Evolutionary conservation across 805 yeast species (phyloP), one percentile per base, ranked within the genome.

Genomic region (Saturnispora sanitii): DNA sequence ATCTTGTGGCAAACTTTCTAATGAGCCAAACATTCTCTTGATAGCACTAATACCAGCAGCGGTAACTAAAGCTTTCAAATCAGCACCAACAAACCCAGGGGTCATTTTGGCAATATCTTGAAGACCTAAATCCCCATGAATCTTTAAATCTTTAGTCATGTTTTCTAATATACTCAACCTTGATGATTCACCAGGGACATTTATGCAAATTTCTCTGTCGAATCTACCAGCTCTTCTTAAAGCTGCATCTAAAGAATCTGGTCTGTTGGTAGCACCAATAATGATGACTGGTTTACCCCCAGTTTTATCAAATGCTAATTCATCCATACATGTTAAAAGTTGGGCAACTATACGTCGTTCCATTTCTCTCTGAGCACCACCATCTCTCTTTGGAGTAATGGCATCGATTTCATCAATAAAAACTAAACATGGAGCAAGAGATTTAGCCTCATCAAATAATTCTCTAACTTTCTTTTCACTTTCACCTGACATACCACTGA

Each of bases 401-500:
- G 98, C 96, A 62, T 92, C 98, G 50, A 92, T 92, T 60, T 92
- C 98, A 64, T 92, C 98, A 54, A 92, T 79, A 54, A 92, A 92
- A 38, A 92, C 73, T 22, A 92, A 64, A 60, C 96, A 88, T 7
- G 98, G 98, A 1, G 98, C 98, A 41, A 86, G 56, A 3, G 71
- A 52, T 53, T 79, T 81, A 3, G 98, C 98, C 56, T 92, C 97
- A 29, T 87, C 96, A 55, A 90, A 90, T 29, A 90, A 67, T 44
- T 92, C 97, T 46, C 98, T 70, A 18, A 92, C 68, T 55, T 90
- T 88, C 66, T 92, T 92, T 59, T 92, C 98, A 47, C 90, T 78
- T 59, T 92, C 98, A 33, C 98, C 98, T n/a, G 95, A 85, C 97
- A 92, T 92, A 4, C 98, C 98, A 46, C 95, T 84, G 0, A 92